Conservation (phyloP, 139 green algal genomes). For the Closterium sp. region DNA sequence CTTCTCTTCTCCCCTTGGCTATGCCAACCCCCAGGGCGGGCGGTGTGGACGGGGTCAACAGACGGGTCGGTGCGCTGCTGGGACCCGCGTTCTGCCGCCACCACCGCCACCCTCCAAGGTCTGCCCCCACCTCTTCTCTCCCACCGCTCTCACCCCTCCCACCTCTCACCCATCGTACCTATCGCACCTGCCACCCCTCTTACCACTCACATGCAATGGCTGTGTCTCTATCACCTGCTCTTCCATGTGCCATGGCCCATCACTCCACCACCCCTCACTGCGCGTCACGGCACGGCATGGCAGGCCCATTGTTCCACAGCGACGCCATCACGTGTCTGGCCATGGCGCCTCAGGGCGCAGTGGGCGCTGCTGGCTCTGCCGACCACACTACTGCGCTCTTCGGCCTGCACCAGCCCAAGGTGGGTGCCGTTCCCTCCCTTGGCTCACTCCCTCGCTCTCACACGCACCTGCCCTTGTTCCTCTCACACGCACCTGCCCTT, state of each 20-base stretch:
- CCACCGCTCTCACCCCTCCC: no score
- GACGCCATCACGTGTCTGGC: neutral
- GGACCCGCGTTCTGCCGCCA: conserved; percentile 23
- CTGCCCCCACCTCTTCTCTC: no score
- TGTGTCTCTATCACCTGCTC: no score
- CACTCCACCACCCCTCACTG: no score
- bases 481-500: neutral
- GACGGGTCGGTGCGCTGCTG: conserved; percentile 35
- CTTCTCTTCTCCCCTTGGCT: no score
- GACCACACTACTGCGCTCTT: neutral
- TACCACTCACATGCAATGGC: no score
- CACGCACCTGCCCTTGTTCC: no score
- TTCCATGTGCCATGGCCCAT: no score
- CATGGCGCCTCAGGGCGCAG: neutral
- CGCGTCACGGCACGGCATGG: no score
- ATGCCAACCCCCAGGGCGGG: conserved; percentile 18
- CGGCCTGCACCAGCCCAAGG: neutral
- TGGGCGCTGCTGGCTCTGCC: neutral
- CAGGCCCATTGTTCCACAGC: neutral
- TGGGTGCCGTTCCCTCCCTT: neutral
- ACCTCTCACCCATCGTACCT: no score
- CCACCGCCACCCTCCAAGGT: neutral
- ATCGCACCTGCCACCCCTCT: no score
- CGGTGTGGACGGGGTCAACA: conserved; percentile 30
- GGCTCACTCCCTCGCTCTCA: no score